phyloP scores from a whole-genome alignment of 345 rosid species.

The Eucalyptus shirleyi region DNA sequence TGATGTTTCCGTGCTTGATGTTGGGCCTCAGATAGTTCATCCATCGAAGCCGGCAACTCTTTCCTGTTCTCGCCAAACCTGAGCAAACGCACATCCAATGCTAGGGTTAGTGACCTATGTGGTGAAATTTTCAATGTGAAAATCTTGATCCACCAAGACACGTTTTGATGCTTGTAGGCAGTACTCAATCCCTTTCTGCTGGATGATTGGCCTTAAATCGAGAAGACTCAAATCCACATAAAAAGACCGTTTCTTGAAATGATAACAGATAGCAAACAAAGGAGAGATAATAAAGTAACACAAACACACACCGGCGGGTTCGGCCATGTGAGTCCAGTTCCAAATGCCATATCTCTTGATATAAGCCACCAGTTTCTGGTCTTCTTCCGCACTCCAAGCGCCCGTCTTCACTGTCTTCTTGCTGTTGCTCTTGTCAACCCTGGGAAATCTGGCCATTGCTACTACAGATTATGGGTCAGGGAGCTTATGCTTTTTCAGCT shows the following conservation, averaged over 20 bases:
- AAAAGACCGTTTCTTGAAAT: neutral
- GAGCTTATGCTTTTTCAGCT: neutral
- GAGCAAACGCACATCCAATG: neutral
- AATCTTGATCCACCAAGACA: neutral
- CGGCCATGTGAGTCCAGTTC: slow-evolving; percentile 6
- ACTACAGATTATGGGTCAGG: neutral
- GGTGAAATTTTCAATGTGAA: neutral
- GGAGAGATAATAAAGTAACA: too few species aligned
- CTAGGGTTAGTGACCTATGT: neutral
- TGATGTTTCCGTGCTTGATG: neutral
- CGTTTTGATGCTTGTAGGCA: neutral
- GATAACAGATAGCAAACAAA: neutral
- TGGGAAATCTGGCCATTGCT: neutral
- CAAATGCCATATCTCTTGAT: neutral
- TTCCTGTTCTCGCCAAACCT: slow-evolving; percentile 5
- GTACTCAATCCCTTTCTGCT: neutral
- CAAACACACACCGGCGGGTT: neutral
- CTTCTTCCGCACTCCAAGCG: neutral
- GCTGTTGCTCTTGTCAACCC: neutral
- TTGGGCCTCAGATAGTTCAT: slow-evolving; percentile 8
- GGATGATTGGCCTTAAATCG: neutral
- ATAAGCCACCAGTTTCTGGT: neutral
- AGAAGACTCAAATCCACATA: neutral
- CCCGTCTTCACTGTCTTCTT: neutral
- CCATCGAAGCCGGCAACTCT: slow-evolving; percentile 16